Base-by-base conservation (phyloP, 108 stramenopile species). In the Cyclotella kingstonii region DNA sequence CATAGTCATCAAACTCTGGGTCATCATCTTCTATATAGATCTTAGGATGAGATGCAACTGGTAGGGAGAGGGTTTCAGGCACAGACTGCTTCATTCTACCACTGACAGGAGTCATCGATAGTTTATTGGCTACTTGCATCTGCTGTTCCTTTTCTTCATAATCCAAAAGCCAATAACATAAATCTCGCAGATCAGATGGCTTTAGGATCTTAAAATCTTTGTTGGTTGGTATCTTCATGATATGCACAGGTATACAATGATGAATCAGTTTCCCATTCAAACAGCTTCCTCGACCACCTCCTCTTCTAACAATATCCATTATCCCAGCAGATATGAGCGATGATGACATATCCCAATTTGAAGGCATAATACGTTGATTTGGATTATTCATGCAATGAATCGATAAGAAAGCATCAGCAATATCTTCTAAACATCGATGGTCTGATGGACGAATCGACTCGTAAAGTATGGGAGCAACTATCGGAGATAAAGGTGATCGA, bases 11-110 rank as follows among this genome's bases (percentile, higher is more conserved):
- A 63, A 63, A 63, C 18, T 72, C 62, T 30, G 62, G 63, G 38
- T 73, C 71, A 45, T 73, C 27, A 30, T 58, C 57, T n/a, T 73
- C 39, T 21, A 64, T 15, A 53, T 60, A 73, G 42, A 73, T 64
- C 39, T 43, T 27, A 46, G 71, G 61, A 38, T 59, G 49, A 17
- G 66, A 51, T 54, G 41, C 21, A 1, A 3, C 14, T 33, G 30
- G 42, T n/a, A n/a, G n/a, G n/a, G n/a, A n/a, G n/a, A n/a, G n/a
- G n/a, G n/a, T n/a, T n/a, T n/a, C n/a, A n/a, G n/a, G n/a, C n/a
- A n/a, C n/a, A n/a, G n/a, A n/a, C n/a, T n/a, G n/a, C n/a, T n/a
- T n/a, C n/a, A n/a, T n/a, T n/a, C n/a, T n/a, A n/a, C n/a, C n/a
- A n/a, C n/a, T n/a, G n/a, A n/a, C n/a, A n/a, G n/a, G n/a, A n/a